phyloP scores from a whole-genome alignment of 2,329 filamentous ascomycete species.

The Cercospora janseana region DNA sequence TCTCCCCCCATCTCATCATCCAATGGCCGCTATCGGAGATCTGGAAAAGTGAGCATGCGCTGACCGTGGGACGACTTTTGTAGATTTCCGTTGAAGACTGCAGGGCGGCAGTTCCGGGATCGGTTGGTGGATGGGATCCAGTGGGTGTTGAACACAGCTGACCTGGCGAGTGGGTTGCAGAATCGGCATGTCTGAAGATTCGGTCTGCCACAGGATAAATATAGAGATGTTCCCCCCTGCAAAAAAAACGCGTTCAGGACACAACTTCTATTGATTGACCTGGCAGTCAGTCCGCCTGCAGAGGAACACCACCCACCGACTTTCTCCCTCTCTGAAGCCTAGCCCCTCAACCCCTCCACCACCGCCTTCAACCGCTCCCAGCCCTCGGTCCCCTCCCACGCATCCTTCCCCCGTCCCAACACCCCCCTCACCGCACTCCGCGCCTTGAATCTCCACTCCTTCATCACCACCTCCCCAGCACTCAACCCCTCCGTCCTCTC shows the following conservation, averaged over 20 bases:
- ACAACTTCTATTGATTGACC: too few relatives aligned
- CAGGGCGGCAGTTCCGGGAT: not conserved
- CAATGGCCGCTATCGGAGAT: too few relatives aligned
- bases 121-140: not conserved
- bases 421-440: constrained; percentile 80
- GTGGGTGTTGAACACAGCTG: not conserved
- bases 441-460: constrained; percentile 85
- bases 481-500: constrained; percentile 53
- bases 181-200: not conserved
- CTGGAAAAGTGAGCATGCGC: too few relatives aligned
- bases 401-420: constrained; percentile 74
- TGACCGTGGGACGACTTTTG: not conserved
- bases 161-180: not conserved
- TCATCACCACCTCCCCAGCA: constrained; percentile 63
- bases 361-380: constrained; percentile 61
- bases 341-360: constrained; percentile 44
- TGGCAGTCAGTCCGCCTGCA: too few relatives aligned
- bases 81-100: not conserved
- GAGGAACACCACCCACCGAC: too few relatives aligned
- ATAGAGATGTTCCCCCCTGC: too few relatives aligned
- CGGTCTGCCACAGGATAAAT: too few relatives aligned
- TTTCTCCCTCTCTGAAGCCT: not conserved
- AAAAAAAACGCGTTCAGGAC: too few relatives aligned
- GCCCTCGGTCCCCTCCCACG: constrained; percentile 73
- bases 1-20: not conserved